Conservation (phyloP, 306 rosid genomes). For the Begonia masoniana region DNA sequence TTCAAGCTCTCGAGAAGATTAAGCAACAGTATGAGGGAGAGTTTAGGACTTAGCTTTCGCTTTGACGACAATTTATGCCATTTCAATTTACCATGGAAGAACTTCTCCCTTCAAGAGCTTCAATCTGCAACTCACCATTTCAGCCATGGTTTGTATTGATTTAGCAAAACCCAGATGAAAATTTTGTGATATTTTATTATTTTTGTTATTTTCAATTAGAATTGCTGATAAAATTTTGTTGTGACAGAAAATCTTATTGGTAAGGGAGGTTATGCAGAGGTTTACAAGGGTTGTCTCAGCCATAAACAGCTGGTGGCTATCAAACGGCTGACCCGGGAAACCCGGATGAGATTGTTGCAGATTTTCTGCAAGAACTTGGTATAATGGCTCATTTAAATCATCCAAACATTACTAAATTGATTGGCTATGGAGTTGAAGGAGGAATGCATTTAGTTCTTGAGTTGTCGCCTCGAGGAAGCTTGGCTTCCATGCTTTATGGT, state of each 20-base stretch:
- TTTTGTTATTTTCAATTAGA: not conserved
- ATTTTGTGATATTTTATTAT: not conserved
- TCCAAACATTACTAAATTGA: conserved; percentile 70
- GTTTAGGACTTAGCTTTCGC: conserved; percentile 26
- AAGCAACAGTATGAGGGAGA: conserved; percentile 62
- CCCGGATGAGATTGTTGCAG: conserved; percentile 59
- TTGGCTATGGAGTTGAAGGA: conserved; percentile 93
- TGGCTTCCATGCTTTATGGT: conserved; percentile 83
- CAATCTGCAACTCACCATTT: conserved; percentile 61
- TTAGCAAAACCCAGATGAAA: not conserved
- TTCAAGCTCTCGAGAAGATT: conserved; percentile 45
- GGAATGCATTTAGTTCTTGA: conserved; percentile 89
- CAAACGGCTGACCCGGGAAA: conserved; percentile 64
- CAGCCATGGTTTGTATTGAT: conserved; percentile 37
- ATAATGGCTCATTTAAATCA: conserved; percentile 88
- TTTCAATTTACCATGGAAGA: conserved; percentile 64
- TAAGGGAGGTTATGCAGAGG: conserved; percentile 96
- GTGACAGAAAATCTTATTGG: conserved; percentile 71
- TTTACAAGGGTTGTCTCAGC: conserved; percentile 70
- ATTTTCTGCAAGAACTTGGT: conserved; percentile 80
- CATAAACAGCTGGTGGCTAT: conserved; percentile 65
- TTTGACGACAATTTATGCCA: conserved; percentile 26
- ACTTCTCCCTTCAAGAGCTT: conserved; percentile 54
- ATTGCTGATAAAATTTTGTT: not conserved
- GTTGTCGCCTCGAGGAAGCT: conserved; percentile 76